phyloP scores from a whole-genome alignment of 164 flowering plant species.

The Berberis thunbergii region DNA sequence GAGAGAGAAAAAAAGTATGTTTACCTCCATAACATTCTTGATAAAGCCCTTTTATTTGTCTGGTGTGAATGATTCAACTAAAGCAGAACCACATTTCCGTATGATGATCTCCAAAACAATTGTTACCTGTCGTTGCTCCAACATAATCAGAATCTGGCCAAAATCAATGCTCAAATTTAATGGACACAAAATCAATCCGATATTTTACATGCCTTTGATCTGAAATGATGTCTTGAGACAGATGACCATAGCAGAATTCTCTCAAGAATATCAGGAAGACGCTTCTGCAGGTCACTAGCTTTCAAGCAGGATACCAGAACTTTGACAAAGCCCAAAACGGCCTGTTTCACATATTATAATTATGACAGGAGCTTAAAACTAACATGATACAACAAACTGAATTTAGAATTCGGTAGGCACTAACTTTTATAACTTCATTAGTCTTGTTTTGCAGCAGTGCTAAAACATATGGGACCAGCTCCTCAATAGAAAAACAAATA shows the following conservation, averaged over 20 bases:
- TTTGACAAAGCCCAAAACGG: conserved; percentile 81
- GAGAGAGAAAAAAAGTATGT: neutral
- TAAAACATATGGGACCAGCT: conserved; percentile 57
- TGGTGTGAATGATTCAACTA: conserved; percentile 43
- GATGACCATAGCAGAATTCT: conserved; percentile 81
- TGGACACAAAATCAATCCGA: neutral
- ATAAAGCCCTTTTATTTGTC: conserved; percentile 50
- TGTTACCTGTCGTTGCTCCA: conserved; percentile 41
- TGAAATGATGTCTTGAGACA: conserved; percentile 78
- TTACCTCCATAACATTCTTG: conserved; percentile 61
- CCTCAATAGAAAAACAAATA: conserved; percentile 49
- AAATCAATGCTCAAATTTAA: neutral
- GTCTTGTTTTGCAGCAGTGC: conserved; percentile 61
- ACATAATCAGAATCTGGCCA: neutral
- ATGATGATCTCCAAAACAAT: conserved; percentile 72
- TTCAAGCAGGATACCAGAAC: conserved; percentile 71
- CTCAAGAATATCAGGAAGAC: conserved; percentile 42
- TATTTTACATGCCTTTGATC: conserved; percentile 55
- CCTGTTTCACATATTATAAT: conserved; percentile 30
- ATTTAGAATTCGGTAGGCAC: conserved; percentile 11
- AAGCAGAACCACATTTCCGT: conserved; percentile 69
- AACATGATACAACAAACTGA: neutral
- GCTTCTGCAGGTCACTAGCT: conserved; percentile 50
- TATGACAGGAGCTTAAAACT: no score
- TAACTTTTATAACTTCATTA: conserved; percentile 67